These are phyloP conservation scores for Akanthomyces muscarius DNA, from an alignment of 2,329 filamentous ascomycete genomes.

Conservation along the genomic window DNA sequence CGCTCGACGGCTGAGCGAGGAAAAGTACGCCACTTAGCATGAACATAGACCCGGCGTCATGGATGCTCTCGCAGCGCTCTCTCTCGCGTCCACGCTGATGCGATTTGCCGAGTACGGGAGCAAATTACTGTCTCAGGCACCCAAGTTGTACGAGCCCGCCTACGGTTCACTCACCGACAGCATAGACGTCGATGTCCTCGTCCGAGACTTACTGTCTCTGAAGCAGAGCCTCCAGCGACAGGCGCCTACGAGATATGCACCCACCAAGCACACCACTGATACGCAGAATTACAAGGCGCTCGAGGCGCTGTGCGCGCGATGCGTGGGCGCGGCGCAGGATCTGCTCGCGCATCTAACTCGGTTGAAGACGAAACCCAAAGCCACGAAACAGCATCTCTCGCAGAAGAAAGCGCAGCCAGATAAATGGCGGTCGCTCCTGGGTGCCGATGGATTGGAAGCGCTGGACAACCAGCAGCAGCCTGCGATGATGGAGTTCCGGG, in stretches of 20 bases:
- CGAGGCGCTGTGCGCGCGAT: background rate
- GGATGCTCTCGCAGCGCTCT: constrained; percentile 11
- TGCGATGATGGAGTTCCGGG: constrained; percentile 4
- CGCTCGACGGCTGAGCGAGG: background rate
- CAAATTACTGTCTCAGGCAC: background rate
- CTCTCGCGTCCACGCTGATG: constrained; percentile 4
- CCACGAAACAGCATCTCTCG: background rate
- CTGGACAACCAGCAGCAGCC: background rate
- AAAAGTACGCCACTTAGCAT: background rate
- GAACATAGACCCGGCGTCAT: background rate
- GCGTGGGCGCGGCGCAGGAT: background rate
- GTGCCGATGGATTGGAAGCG: background rate
- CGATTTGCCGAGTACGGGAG: constrained; percentile 5
- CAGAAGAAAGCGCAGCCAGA: background rate
- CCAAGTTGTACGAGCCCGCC: background rate
- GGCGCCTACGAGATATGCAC: background rate
- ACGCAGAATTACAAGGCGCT: background rate
- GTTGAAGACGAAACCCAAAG: background rate
- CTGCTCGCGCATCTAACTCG: background rate
- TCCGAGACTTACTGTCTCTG: constrained; percentile 3
- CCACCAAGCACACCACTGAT: background rate
- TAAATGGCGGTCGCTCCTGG: background rate
- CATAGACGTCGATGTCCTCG: background rate
- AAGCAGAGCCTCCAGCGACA: constrained; percentile 1
- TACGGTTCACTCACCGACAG: background rate